Evolutionary conservation across 176 grass and related monocot species (phyloP).

Genomic region (Musa acuminata): DNA sequence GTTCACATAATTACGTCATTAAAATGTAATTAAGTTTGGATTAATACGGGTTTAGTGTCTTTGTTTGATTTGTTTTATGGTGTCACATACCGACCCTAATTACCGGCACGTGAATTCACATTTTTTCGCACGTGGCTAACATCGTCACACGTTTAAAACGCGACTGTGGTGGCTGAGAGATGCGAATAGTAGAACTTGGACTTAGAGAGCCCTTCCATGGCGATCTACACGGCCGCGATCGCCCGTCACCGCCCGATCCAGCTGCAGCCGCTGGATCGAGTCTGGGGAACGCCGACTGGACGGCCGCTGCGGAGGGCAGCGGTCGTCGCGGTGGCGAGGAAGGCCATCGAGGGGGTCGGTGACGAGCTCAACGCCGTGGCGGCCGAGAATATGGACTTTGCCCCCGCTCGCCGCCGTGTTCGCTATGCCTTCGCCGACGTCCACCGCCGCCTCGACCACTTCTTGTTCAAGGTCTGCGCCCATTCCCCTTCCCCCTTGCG

Average conservation of each 20-base stretch:
- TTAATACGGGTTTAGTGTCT: no score
- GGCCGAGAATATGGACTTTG: slow-evolving; percentile 70
- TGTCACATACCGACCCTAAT: no score
- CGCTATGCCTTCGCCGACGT: slow-evolving; percentile 53
- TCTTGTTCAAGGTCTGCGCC: slow-evolving; percentile 68
- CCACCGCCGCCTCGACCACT: slow-evolving; percentile 68
- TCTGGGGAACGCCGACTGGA: no score
- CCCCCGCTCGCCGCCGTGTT: slow-evolving; percentile 62
- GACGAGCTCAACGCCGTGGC: slow-evolving; percentile 63
- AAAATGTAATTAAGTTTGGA: no score
- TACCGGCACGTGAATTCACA: no score
- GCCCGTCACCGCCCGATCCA: background rate
- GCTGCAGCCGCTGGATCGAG: no score
- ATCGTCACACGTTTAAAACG: no score
- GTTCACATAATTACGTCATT: no score
- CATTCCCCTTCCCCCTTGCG: background rate
- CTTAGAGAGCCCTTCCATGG: background rate
- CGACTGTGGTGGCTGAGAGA: no score
- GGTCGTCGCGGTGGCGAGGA: slow-evolving; percentile 2
- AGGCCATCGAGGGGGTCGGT: slow-evolving; percentile 41
- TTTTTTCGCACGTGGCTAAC: no score
- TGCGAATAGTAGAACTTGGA: no score
- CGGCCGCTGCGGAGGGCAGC: background rate
- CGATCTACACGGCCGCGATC: background rate
- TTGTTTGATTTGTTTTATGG: no score